A percentile compares a stretch with the other conserved stretches of the same genome.
phyloP scores from a whole-genome alignment of 225 moss, liverwort and hornwort species.

The Pseudisothecium myosuroides region DNA sequence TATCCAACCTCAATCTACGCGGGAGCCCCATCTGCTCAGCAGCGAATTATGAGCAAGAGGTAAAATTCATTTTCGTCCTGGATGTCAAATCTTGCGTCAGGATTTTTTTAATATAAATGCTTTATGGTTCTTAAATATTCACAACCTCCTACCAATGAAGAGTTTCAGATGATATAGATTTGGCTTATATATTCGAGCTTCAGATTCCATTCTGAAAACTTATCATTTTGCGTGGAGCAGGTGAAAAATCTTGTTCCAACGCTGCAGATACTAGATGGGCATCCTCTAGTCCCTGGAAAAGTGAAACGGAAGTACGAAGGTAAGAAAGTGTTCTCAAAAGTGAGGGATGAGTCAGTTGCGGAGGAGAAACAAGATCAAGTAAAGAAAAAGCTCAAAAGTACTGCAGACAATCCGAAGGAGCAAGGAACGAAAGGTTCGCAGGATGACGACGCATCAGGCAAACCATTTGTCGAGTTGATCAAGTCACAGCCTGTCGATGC shows the following conservation, averaged over 20 bases:
- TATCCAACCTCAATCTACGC: constrained; percentile 74
- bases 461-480: constrained; percentile 30
- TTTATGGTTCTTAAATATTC: not conserved
- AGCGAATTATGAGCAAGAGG: constrained; percentile 52
- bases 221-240: constrained; percentile 13
- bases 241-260: constrained; percentile 53
- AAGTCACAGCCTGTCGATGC: not conserved
- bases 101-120: not conserved
- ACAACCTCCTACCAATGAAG: not conserved
- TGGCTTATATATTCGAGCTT: not conserved
- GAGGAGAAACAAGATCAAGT: not conserved
- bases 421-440: not conserved
- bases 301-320: constrained; percentile 32
- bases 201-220: not conserved
- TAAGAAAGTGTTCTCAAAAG: constrained; percentile 12
- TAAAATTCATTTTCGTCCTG: not conserved
- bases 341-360: constrained; percentile 1
- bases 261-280: constrained; percentile 75
- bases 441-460: constrained; percentile 18
- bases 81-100: not conserved
- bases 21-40: constrained; percentile 62
- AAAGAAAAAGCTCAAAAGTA: not conserved
- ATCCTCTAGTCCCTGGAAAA: constrained; percentile 45
- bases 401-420: not conserved
- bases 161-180: not conserved